Base-by-base conservation (phyloP, 2,329 filamentous ascomycete species). In the Calonectria hawksworthii region DNA sequence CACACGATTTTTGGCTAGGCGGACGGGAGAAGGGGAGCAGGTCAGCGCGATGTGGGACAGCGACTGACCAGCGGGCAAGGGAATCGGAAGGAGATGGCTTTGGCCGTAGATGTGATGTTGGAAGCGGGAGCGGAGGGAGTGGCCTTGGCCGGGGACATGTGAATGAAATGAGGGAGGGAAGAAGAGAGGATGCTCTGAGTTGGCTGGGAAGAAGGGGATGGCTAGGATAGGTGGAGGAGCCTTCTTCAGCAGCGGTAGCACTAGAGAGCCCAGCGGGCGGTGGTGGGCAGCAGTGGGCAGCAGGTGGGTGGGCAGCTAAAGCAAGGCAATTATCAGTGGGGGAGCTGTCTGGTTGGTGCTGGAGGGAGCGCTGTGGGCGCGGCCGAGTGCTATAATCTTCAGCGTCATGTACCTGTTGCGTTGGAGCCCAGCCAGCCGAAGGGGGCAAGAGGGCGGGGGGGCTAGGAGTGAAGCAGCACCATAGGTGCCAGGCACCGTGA, bases 121-220 rank as follows among this genome's bases (percentile, higher is more conserved):
- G 59, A 78, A 75, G 77, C 68, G 70, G 77, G 76, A 64, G 74
- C 41, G 52, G 38, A 61, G 66, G 41, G 28, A 61, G 72, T 70
- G 67, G 68, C 75, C 73, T 78, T 76, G 74, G 77, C 77, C 78
- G 77, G 73, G 78, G 68, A 69, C 75, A 80, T 80, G 75, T 78
- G 77, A 80, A 80, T 80, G 76, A 75, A 78, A 80, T 80, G 79
- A 81, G 79, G 72, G 78, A 81, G 78, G 71, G 73, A 76, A 70
- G 68, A 70, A 56, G 59, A 64, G 30, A 51, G 41, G 74, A 77
- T 65, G 68, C 68, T 75, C 44, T 64, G 73, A 41, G 68, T 64
- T 74, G 73, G 68, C 61, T 68, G 73, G 54, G 64, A 51, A 61
- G 73, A 69, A 67, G 65, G 75, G 52, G 70, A 63, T 63, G 56